These are phyloP conservation scores for Lactarius evosmus DNA, from an alignment of 768 basidiomycete species.

Conservation along the genomic window DNA sequence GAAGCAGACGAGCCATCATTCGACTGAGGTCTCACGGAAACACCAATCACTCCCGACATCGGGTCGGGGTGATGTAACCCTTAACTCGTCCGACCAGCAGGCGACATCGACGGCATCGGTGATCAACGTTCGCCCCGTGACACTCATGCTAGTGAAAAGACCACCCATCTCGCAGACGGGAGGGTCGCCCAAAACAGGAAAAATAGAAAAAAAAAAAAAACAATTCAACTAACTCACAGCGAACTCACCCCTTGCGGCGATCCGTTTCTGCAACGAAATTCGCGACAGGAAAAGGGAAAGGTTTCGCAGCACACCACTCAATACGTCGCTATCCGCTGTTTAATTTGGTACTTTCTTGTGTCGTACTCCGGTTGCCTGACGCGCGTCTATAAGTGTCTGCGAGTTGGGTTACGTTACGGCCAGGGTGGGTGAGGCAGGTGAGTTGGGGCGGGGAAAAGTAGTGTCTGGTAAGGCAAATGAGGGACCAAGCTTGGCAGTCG, in stretches of 20 bases:
- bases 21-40: neutral
- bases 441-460: neutral
- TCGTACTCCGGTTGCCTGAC: neutral
- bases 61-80: neutral
- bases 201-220: too few species aligned
- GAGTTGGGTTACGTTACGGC: neutral
- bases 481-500: neutral
- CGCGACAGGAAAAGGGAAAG: neutral
- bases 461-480: neutral
- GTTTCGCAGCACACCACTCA: neutral
- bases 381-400: neutral
- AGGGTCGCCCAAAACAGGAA: neutral
- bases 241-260: neutral
- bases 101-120: neutral
- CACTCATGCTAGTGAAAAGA: neutral
- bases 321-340: neutral
- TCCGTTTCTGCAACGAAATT: neutral
- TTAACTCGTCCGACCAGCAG: neutral
- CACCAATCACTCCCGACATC: neutral
- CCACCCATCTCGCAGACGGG: neutral
- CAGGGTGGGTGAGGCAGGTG: neutral
- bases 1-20: neutral
- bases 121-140: neutral
- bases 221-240: neutral
- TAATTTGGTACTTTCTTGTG: neutral